These are phyloP conservation scores for Rhodotorula sp. DNA, from an alignment of 1,284 basidiomycete species.

Conservation along the genomic window DNA sequence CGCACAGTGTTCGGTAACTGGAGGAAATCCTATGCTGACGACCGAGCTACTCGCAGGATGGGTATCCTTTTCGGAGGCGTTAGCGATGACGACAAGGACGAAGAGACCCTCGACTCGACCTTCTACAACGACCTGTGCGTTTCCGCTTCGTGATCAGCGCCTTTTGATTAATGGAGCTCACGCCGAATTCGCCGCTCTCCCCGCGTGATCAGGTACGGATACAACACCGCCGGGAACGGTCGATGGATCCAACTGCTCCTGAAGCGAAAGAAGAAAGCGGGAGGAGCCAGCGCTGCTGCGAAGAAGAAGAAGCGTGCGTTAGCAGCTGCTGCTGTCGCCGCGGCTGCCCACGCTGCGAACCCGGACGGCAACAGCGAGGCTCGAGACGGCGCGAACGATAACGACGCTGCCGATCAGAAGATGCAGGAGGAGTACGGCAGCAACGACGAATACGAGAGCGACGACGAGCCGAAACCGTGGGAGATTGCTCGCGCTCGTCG, in stretches of 20 bases:
- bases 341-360: conserved; percentile 21
- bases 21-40: not conserved
- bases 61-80: conserved; percentile 90
- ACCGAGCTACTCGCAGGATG: conserved; percentile 49
- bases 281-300: conserved; percentile 53
- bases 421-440: conserved; percentile 34
- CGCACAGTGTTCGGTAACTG: not conserved
- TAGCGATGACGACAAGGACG: conserved; percentile 79
- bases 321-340: conserved; percentile 29
- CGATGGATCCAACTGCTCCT: conserved; percentile 76
- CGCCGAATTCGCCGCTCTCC: not conserved
- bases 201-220: conserved; percentile 62
- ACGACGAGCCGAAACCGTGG: conserved; percentile 39
- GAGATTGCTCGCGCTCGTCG: conserved; percentile 30
- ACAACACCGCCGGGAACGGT: conserved; percentile 73
- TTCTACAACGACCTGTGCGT: conserved; percentile 80
- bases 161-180: too few species aligned
- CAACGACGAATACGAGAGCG: conserved; percentile 45
- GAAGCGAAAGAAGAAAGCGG: conserved; percentile 56
- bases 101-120: conserved; percentile 78
- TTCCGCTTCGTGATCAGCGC: too few species aligned
- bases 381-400: conserved; percentile 13
- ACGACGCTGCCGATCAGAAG: conserved; percentile 20
- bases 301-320: conserved; percentile 48
- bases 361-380: conserved; percentile 33